Evolutionary conservation across 31 red algal genomes (phyloP).

Genomic region (Porphyra umbilicalis): DNA sequence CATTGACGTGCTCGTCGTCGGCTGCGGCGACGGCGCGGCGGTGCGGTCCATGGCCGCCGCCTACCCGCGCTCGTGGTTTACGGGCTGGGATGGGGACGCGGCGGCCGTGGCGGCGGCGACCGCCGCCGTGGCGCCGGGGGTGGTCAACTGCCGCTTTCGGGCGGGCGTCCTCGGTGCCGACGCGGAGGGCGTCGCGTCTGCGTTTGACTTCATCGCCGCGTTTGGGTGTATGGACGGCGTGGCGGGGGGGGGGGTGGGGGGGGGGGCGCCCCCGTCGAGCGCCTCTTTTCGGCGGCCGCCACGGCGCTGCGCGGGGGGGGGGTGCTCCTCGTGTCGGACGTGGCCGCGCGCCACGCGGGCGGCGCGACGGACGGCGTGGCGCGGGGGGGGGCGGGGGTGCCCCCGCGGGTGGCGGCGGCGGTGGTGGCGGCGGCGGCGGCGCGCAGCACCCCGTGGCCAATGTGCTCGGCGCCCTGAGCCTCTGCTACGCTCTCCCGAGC

Average conservation of each 20-base stretch:
- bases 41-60: conserved; percentile 44
- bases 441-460: not conserved
- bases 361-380: not conserved
- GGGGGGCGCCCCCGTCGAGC: not conserved
- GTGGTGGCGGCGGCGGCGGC: not conserved
- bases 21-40: conserved; percentile 45
- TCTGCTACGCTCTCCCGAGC: not conserved
- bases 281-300: not conserved
- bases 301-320: not conserved
- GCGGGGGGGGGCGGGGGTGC: too few relatives aligned
- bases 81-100: conserved; percentile 33
- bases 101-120: conserved; percentile 16
- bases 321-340: not conserved
- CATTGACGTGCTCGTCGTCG: conserved; percentile 53
- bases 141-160: not conserved
- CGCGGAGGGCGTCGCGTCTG: not conserved
- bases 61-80: conserved; percentile 54
- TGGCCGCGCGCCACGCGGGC: not conserved
- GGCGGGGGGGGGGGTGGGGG: not conserved
- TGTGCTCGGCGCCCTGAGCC: not conserved
- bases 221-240: not conserved
- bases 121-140: not conserved
- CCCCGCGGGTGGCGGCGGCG: not conserved
- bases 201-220: not conserved
- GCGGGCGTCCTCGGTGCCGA: not conserved